Evolutionary conservation across 1,284 basidiomycete genomes (phyloP), one percentile per base, ranked within the genome.

Genomic region (Naganishia sp.): DNA sequence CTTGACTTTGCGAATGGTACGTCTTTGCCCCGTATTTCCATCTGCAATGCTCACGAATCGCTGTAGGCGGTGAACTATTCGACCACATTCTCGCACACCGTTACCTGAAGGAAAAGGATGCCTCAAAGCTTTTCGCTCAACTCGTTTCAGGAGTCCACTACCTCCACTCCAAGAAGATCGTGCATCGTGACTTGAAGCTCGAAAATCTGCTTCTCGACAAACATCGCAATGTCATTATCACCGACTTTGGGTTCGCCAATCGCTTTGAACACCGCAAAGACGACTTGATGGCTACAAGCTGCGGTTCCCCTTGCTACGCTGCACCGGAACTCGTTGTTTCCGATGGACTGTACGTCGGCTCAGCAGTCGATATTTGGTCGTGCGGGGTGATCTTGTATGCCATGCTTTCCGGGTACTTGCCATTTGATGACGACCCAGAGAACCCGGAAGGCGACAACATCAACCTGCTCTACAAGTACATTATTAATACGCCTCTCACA

Each of bases 391-490:
- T 99, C 73, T 85, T 99, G 6, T 99, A 98, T 78, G 96, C 96
- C 65, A 99, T 99, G 95, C 86, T 99, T 13, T 94, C 95, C 1
- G 96, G 96, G 9, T 99, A 99, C 77, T 87, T 99, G 39, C 96
- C 96, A n/a, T 99, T 98, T 79, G 96, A 99, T 80, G 96, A 99
- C 78, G 96, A 99, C 80, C 96, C 96, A 1, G 89, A 89, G 39
- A 99, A 99, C 79, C 96, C 96, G 3, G 96, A 99, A 70, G 96
- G 96, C 66, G 94, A 99, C 82, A 99, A 99, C 81, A 99, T 99
- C 84, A 99, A 98, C 77, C 84, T 98, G n/a, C 83, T 99, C 58
- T 99, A 99, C 87, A 94, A 92, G 79, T 99, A 99, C 82, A 99
- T 99, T 80, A 90, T 98, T 81, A 93, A 88, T 82, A 97, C 94